Base-by-base conservation (phyloP, 2,329 filamentous ascomycete species). In the Penicillium sp. region DNA sequence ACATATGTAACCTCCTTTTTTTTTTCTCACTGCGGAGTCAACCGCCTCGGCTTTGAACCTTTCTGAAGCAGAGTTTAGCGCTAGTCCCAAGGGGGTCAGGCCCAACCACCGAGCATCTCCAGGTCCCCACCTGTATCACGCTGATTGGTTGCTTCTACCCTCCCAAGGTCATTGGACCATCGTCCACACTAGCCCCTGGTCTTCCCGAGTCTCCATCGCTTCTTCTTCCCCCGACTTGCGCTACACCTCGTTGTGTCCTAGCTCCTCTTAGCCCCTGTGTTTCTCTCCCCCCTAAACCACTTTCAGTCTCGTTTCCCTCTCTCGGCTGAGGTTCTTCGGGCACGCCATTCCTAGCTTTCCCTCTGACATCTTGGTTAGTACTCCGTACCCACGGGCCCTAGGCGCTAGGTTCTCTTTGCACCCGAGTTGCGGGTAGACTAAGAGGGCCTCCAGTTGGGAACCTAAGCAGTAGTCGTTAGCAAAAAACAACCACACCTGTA, bases 401-500 rank as follows among this genome's bases (percentile, higher is more conserved):
- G 50, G 66, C 68, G 68, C 69, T 71, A 70, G 68, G 68, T 70
- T 71, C 67, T 69, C 66, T 53, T 63, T 65, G 58, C 63, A 65
- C 63, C 65, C 63, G 62, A 64, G 59, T 64, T 61, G 65, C 69
- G 69, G 69, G 67, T 71, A 72, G 68, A 70, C 69, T 70, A 71
- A 60, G 59, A 52, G 45, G 24, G 22, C 44, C 49, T 52, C 49
- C 56, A 48, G 61, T 56, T 56, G 50, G 49, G 61, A 62, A 58
- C 54, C 59, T 61, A 61, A 56, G 52, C 56, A 53, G 52, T 60
- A 58, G 55, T 43, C 47, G 29, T 47, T 47, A 55, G 43, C 27
- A 54, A 51, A 54, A 60, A 45, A 56, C 54, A 56, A 62, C 55
- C 52, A 59, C 58, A 47, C 48, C 54, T 46, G 40, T 49, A 18